phyloP scores from a whole-genome alignment of 2,329 filamentous ascomycete species.

The Xylariales sp. region DNA sequence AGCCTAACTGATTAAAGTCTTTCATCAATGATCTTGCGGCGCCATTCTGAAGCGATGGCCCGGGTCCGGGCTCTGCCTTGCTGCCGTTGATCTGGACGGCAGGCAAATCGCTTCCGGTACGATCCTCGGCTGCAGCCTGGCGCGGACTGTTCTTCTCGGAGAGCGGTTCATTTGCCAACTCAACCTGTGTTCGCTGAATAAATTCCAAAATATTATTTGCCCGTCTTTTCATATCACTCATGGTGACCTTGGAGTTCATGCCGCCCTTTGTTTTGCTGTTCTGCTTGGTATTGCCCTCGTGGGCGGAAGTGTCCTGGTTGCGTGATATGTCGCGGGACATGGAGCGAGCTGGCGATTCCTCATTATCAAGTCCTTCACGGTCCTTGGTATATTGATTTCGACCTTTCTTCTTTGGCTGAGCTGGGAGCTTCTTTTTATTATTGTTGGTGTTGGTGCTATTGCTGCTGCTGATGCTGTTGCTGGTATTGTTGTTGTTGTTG shows the following conservation, averaged over 20 bases:
- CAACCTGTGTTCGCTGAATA: conserved; percentile 82
- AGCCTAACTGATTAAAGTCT: conserved; percentile 72
- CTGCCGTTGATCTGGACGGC: conserved; percentile 30
- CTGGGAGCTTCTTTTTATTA: conserved; percentile 53
- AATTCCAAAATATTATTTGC: conserved; percentile 84
- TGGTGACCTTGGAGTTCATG: conserved; percentile 66
- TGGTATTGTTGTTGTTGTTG: too few species aligned
- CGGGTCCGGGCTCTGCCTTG: too few species aligned
- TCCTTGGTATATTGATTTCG: conserved; percentile 83
- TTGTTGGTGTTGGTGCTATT: too few species aligned
- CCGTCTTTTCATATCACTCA: conserved; percentile 84
- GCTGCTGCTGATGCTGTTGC: too few species aligned
- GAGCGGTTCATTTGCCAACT: conserved; percentile 66
- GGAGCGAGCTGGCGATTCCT: conserved; percentile 54
- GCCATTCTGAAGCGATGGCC: conserved; percentile 12
- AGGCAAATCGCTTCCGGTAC: conserved; percentile 24
- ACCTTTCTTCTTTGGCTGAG: conserved; percentile 64
- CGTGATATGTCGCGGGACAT: conserved; percentile 42
- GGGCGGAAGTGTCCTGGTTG: conserved; percentile 37
- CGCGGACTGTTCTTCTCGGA: conserved; percentile 37
- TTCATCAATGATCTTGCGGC: conserved; percentile 27
- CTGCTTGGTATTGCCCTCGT: conserved; percentile 43
- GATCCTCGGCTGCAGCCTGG: conserved; percentile 33
- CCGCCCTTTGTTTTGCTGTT: conserved; percentile 47
- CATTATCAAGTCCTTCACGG: conserved; percentile 51